Evolutionary conservation across 345 rosid species (phyloP).

Genomic region (Eucalyptus fibrosa): DNA sequence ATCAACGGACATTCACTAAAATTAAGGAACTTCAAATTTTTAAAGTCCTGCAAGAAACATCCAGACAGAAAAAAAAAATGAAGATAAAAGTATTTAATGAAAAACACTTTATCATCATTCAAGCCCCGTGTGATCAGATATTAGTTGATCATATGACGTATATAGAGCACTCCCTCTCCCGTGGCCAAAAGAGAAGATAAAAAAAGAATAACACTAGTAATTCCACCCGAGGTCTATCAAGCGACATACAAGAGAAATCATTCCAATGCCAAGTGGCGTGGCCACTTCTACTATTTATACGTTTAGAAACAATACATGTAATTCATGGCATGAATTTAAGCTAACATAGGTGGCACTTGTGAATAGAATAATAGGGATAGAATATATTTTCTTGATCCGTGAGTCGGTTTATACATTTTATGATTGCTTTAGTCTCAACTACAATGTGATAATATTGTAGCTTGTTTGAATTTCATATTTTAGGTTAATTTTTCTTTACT

Average conservation of each 20-base stretch:
- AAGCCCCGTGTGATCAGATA: background rate
- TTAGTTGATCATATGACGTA: background rate
- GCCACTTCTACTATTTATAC: background rate
- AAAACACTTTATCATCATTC: background rate
- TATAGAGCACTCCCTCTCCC: background rate
- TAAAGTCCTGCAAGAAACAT: background rate
- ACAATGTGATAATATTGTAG: no score
- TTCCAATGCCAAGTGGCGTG: background rate
- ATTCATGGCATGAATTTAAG: no score
- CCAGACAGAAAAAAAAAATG: background rate
- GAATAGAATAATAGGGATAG: no score
- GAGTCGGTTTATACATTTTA: no score
- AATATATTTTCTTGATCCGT: no score
- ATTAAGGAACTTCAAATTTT: background rate
- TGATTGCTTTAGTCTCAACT: no score
- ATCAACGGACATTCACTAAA: background rate
- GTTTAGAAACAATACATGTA: background rate
- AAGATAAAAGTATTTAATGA: background rate
- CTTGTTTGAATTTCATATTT: no score
- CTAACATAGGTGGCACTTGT: no score
- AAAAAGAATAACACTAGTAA: accelerated
- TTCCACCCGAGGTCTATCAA: no score
- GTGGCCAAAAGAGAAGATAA: background rate
- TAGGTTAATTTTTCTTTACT: no score
- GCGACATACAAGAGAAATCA: no score